Conservation (phyloP, 2,329 filamentous ascomycete genomes). For the Fusarium stilboides region DNA sequence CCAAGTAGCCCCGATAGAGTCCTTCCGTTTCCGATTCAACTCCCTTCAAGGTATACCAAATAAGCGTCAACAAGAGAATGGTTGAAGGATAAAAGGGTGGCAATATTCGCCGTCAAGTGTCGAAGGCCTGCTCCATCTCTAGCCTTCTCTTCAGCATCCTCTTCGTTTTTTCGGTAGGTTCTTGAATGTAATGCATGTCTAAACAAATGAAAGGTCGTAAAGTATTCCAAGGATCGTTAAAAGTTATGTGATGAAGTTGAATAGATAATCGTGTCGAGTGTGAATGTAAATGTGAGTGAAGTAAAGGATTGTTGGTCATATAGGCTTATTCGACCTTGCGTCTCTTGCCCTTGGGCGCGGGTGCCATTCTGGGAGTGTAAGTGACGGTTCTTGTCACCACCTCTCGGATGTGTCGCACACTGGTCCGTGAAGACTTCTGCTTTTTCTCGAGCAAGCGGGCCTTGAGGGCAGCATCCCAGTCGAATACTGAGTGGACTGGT, state of each 20-base stretch:
- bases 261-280: constrained; percentile 19
- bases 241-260: constrained; percentile 21
- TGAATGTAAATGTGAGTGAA: constrained; percentile 14
- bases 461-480: constrained; percentile 83
- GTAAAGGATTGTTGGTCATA: not conserved
- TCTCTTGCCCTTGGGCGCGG: constrained; percentile 93
- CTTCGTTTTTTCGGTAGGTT: constrained; percentile 41
- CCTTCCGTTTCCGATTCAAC: constrained; percentile 38
- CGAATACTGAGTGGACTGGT: constrained; percentile 78
- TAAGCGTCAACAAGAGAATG: constrained; percentile 35
- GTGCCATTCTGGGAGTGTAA: constrained; percentile 88
- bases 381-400: constrained; percentile 96
- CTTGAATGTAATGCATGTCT: constrained; percentile 43
- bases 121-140: constrained; percentile 35
- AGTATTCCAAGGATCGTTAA: constrained; percentile 44
- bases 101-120: constrained; percentile 25
- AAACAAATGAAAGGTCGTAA: constrained; percentile 50
- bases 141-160: constrained; percentile 32
- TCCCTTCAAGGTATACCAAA: constrained; percentile 39
- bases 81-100: constrained; percentile 32
- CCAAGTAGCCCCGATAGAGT: constrained; percentile 38
- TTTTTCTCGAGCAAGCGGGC: constrained; percentile 74
- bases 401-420: constrained; percentile 82
- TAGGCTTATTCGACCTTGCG: constrained; percentile 73
- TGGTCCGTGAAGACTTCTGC: constrained; percentile 72